Evolutionary conservation across 1,284 basidiomycete species (phyloP).

Genomic region (Psilocybe mexicana): DNA sequence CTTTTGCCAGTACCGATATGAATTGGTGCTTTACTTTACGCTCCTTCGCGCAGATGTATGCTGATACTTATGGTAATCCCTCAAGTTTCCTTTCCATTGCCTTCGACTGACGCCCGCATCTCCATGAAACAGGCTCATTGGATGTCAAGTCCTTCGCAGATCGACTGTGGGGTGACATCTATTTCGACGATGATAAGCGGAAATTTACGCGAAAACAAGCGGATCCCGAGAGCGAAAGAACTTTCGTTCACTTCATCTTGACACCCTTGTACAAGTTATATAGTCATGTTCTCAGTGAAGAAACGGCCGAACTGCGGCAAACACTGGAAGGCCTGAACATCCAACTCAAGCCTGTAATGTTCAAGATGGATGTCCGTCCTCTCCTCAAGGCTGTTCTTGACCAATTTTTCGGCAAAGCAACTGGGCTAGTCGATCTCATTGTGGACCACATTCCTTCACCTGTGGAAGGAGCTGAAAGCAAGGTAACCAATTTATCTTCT

Average conservation of each 20-base stretch:
- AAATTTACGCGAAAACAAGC: conserved; percentile 88
- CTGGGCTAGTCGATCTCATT: conserved; percentile 92
- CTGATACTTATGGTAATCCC: conserved; percentile 81
- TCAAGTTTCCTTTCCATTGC: not conserved
- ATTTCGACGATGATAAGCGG: conserved; percentile 80
- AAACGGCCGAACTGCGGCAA: conserved; percentile 79
- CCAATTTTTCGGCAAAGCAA: conserved; percentile 93
- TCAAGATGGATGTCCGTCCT: conserved; percentile 97
- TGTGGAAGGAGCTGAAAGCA: conserved; percentile 63
- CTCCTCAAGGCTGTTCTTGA: conserved; percentile 91
- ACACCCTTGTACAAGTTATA: conserved; percentile 98
- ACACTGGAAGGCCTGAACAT: conserved; percentile 87
- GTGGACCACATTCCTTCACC: conserved; percentile 89
- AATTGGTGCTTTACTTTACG: conserved; percentile 95
- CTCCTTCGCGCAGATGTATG: conserved; percentile 96
- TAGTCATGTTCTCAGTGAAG: conserved; percentile 91
- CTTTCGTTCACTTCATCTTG: conserved; percentile 96
- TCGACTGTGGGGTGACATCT: conserved; percentile 98
- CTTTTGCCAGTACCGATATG: conserved; percentile 97
- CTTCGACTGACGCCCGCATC: not conserved
- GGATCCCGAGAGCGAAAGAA: conserved; percentile 81
- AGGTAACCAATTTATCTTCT: conserved; percentile 48
- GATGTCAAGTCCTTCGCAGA: conserved; percentile 75
- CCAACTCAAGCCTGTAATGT: conserved; percentile 88
- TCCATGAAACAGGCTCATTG: conserved; percentile 46